A percentile compares a stretch with the other conserved stretches of the same genome.
These are phyloP conservation scores for Hypoxylon sp. DNA, from an alignment of 2,329 filamentous ascomycete genomes.

Conservation along the genomic window DNA sequence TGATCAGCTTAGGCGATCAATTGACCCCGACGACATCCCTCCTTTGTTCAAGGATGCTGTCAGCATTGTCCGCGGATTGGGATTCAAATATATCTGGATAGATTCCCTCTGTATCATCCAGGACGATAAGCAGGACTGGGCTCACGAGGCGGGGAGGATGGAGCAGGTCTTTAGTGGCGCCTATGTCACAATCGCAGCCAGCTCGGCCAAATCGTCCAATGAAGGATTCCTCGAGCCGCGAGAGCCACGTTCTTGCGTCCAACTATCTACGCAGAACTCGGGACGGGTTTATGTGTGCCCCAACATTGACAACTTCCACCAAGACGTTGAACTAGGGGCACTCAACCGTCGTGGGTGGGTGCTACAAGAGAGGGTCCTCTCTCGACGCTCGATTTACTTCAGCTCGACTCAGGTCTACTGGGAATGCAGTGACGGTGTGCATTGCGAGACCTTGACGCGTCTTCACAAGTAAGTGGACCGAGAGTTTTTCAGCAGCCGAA, in stretches of 20 bases:
- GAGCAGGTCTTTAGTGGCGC: neutral
- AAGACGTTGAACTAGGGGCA: neutral
- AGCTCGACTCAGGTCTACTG: neutral
- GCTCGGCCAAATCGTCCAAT: neutral
- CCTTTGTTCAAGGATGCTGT: neutral
- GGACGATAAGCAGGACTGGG: neutral
- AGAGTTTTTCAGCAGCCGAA: neutral
- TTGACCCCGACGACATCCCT: neutral
- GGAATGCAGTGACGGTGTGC: neutral
- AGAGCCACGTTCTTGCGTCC: neutral
- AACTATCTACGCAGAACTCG: neutral
- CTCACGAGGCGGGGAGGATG: neutral
- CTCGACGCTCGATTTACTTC: neutral
- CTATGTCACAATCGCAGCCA: neutral
- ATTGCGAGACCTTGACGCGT: neutral
- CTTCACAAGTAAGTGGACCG: neutral
- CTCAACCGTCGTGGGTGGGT: neutral
- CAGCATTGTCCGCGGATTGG: neutral
- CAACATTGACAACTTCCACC: neutral
- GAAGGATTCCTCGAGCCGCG: neutral
- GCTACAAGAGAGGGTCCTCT: neutral
- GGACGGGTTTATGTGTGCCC: neutral
- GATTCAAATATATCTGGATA: neutral
- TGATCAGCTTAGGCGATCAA: neutral
- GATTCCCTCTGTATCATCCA: slow-evolving; percentile 1